Base-by-base conservation (phyloP, 345 rosid genomes). In the Leavenworthia alabamica region DNA sequence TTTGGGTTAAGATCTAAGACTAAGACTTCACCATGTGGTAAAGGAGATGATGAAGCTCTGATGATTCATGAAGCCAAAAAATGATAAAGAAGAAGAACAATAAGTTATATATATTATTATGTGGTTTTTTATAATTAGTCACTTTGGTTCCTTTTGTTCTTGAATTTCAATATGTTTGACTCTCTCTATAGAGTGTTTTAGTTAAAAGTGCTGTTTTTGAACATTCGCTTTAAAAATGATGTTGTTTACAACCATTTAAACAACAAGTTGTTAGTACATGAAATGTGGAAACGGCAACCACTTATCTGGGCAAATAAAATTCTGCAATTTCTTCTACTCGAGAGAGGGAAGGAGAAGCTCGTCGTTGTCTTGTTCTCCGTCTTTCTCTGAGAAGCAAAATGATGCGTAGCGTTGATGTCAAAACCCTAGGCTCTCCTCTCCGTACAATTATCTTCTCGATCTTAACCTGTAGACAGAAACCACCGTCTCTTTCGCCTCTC, bases 1-100 rank as follows among this genome's bases (percentile, higher is more conserved):
- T 66, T 92, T 27, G 78, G 81, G 3, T 80, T 76, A 8, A 67
- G 64, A 32, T 65, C 54, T 5, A 81, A 76, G 68, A 43, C 77
- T n/a, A 77, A 73, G 78, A 64, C 65, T 9, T 32, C 65, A 10
- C 70, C 65, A 24, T 71, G 75, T 16, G 52, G 50, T 4, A 49
- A 56, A 56, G 50, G 56, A 37, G 56, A 35, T 36, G 51, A 28
- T 1, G 67, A 62, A 1, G 58, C 20, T 62, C 31, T 63, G 3
- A 15, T 56, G n/a, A 7, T 31, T 56, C 39, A 35, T 39, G 74
- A 46, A 12, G 31, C 59, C 59, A 62, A 70, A 61, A 69, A 51
- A 26, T 68, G 55, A 33, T 24, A 17, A 16, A 13, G 31, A 15
- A 47, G 49, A 51, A 35, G 51, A 59, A 14, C 2, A 43, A 32